Conservation (phyloP, 768 basidiomycete species). For the Leucocoprinus sp. region DNA sequence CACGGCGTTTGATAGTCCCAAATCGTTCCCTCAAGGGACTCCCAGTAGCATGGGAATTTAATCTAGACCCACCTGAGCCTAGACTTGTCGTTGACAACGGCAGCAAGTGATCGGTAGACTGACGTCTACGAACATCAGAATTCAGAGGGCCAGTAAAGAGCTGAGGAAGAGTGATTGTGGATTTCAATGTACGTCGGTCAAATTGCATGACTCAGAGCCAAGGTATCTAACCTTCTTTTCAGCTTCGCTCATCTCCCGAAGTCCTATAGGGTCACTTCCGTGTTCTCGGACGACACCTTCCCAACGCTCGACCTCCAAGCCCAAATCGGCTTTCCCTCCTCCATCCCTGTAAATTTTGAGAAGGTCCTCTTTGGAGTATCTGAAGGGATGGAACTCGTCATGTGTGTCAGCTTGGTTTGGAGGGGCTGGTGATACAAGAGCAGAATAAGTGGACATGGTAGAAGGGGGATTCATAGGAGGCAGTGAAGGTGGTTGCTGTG, state of each 20-base stretch:
- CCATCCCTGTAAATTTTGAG: conserved; percentile 78
- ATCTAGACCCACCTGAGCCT: conserved; percentile 49
- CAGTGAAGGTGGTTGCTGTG: conserved; percentile 51
- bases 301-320: conserved; percentile 83
- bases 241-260: conserved; percentile 72
- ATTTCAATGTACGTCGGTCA: conserved; percentile 27
- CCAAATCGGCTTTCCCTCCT: conserved; percentile 63
- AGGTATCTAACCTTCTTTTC: conserved; percentile 75
- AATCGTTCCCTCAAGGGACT: conserved; percentile 66
- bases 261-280: conserved; percentile 59
- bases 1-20: conserved; percentile 54
- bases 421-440: conserved; percentile 51
- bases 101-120: conserved; percentile 66
- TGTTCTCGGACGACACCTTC: conserved; percentile 80
- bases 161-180: conserved; percentile 19
- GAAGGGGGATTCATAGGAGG: conserved; percentile 38
- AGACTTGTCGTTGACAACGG: conserved; percentile 43
- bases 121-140: conserved; percentile 82
- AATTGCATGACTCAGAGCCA: conserved; percentile 15
- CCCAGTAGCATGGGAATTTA: conserved; percentile 37
- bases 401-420: conserved; percentile 43
- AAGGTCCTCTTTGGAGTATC: conserved; percentile 81
- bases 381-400: conserved; percentile 71
- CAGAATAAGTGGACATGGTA: conserved; percentile 61
- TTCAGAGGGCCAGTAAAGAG: conserved; percentile 78